Conservation (phyloP, 2,329 filamentous ascomycete genomes). For the Verticillium isaacii region DNA sequence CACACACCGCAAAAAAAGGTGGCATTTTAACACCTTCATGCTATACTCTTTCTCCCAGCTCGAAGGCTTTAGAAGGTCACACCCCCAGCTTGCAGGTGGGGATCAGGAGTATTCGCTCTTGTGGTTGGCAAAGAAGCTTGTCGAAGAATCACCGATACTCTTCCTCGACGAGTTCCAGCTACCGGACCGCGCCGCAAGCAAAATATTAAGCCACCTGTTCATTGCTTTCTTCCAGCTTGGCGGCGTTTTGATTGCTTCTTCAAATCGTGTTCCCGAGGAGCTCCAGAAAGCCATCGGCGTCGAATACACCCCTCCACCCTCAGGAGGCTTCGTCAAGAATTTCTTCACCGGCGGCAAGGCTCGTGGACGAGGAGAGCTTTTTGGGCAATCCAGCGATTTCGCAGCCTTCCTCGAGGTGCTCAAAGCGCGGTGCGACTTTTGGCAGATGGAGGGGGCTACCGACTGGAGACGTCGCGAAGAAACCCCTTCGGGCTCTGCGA, state of each 20-base stretch:
- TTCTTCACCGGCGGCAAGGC: constrained; percentile 26
- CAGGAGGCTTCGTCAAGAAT: constrained; percentile 45
- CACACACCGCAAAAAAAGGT: constrained; percentile 66
- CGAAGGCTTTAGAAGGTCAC: constrained; percentile 53
- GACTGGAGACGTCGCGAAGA: constrained; percentile 61
- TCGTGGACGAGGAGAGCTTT: constrained; percentile 41
- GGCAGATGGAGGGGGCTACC: constrained; percentile 72
- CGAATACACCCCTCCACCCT: constrained; percentile 56
- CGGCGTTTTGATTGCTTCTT: constrained; percentile 74
- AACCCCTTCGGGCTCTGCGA: not conserved
- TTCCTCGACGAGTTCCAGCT: constrained; percentile 84
- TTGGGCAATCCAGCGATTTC: constrained; percentile 65
- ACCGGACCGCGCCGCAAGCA: constrained; percentile 71
- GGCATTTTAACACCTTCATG: constrained; percentile 88
- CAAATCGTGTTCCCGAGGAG: constrained; percentile 80
- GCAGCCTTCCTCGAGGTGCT: constrained; percentile 70
- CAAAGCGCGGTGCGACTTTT: constrained; percentile 74
- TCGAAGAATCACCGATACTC: constrained; percentile 68
- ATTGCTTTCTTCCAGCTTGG: constrained; percentile 78
- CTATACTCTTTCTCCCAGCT: constrained; percentile 69
- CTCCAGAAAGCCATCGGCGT: constrained; percentile 69
- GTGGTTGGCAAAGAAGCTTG: constrained; percentile 70
- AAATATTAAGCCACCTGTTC: constrained; percentile 74
- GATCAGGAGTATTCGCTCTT: constrained; percentile 62
- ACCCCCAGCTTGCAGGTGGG: constrained; percentile 14